Evolutionary conservation across 2,329 filamentous ascomycete genomes (phyloP), one percentile per base, ranked within the genome.

Genomic region (Sporothrix pseudoabietina): DNA sequence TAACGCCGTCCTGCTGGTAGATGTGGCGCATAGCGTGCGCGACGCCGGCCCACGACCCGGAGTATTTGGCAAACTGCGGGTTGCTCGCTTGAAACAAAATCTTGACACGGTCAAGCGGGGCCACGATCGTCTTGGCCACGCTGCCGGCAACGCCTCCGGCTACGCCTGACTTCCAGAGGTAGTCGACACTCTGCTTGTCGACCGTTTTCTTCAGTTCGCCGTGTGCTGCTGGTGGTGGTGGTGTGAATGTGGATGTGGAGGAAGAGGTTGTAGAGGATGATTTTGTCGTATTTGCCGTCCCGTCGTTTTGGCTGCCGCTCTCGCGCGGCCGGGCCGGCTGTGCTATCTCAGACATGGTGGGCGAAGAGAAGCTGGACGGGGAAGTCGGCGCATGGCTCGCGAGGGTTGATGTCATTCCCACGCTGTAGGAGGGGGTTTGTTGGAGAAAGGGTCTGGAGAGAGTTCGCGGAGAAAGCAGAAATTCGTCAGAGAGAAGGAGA

Each of bases 1-100:
- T 80, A 1, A 88, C 76, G 52, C 96, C 96, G 75, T 97, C 92
- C 63, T 89, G 85, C 32, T 82, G 83, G 78, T 96, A 93, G 76
- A 99, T 98, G 78, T 94, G 92, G 77, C 88, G 88, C 82, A 98
- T 92, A 35, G 96, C 94, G 22, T 87, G 87, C n/a, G 89, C 88
- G 26, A 97, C 90, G 68, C 96, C 96, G 72, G 89, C 88, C 92
- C 94, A 98, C 57, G 92, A 94, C 55, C 94, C 93, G 0, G 93
- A 90, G 80, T 98, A 99, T 83, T 97, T 97, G 71, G 92, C 88
- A 80, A 97, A 99, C 77, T 96, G 91, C 3, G 96, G 96, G 79
- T 96, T 98, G 79, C 92, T 94, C 71, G 96, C 92, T 82, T 99
- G 96, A 84, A 99, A 98, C 57, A 99, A 91, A 79, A 99, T 99